phyloP scores from a whole-genome alignment of 192 early-diverging fungal species.

The Rhizoclosmatium globosum region DNA sequence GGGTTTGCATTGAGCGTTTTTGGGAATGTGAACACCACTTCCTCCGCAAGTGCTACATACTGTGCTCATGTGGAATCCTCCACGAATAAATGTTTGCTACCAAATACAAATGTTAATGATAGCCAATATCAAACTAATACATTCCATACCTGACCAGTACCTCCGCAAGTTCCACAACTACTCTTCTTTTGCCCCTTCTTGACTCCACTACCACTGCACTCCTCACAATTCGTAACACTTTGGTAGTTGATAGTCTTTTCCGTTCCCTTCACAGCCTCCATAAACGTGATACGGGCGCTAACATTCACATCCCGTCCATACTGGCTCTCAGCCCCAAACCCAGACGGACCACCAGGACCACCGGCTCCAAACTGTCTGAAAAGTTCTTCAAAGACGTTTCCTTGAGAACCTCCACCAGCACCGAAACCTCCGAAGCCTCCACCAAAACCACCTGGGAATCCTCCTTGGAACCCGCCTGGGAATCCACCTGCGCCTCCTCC shows the following conservation, averaged over 20 bases:
- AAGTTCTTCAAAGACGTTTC: constrained; percentile 76
- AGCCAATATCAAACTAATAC: not conserved
- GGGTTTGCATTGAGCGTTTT: constrained; percentile 72
- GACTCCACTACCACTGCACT: constrained; percentile 83
- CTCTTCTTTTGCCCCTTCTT: constrained; percentile 77
- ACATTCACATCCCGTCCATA: constrained; percentile 74
- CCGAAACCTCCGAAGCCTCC: constrained; percentile 61
- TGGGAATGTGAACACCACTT: constrained; percentile 73
- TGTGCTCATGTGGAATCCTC: constrained; percentile 91
- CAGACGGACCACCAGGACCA: constrained; percentile 58
- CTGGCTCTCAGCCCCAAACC: constrained; percentile 32
- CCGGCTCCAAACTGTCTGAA: constrained; percentile 57
- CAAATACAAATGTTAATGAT: not conserved
- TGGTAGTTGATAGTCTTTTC: constrained; percentile 72
- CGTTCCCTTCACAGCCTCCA: constrained; percentile 89
- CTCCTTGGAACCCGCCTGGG: constrained; percentile 40
- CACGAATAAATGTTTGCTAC: constrained; percentile 76
- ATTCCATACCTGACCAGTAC: constrained; percentile 73
- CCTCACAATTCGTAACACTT: constrained; percentile 74
- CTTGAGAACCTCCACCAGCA: constrained; percentile 59
- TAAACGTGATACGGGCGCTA: constrained; percentile 77
- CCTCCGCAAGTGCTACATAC: constrained; percentile 88
- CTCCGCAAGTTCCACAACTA: constrained; percentile 79
- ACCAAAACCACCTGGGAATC: constrained; percentile 32
- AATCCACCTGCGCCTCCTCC: constrained; percentile 8